These are phyloP conservation scores for Pseudogymnoascus sp. DNA, from an alignment of 2,329 filamentous ascomycete genomes.

Conservation along the genomic window DNA sequence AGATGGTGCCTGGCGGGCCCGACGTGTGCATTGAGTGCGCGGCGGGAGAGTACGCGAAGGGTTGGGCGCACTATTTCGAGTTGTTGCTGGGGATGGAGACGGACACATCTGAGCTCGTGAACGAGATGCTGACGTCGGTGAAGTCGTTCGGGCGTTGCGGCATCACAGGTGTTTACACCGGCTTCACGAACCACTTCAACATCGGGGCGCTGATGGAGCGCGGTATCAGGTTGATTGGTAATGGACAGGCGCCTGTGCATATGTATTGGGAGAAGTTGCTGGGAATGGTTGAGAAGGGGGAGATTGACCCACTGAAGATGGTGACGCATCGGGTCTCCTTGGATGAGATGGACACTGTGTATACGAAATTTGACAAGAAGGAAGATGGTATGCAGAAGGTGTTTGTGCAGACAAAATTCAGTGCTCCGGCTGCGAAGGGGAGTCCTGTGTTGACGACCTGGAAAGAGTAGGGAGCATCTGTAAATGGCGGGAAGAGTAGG, in stretches of 20 bases:
- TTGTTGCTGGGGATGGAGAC: conserved; percentile 50
- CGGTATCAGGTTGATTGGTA: conserved; percentile 54
- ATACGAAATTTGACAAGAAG: conserved; percentile 51
- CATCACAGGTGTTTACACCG: conserved; percentile 42
- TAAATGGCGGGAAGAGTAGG: not conserved
- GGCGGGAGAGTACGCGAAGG: conserved; percentile 53
- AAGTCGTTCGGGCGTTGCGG: conserved; percentile 48
- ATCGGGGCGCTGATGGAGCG: conserved; percentile 58
- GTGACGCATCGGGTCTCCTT: conserved; percentile 68
- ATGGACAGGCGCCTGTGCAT: conserved; percentile 58
- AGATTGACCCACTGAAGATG: conserved; percentile 72
- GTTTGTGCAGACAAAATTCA: conserved; percentile 54
- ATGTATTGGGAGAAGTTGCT: conserved; percentile 78
- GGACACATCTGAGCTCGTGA: conserved; percentile 51
- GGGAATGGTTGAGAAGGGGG: conserved; percentile 53
- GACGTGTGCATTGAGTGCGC: conserved; percentile 66
- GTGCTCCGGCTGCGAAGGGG: conserved; percentile 36
- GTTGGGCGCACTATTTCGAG: conserved; percentile 52
- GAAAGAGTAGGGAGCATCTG: conserved; percentile 12
- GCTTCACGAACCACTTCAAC: conserved; percentile 54
- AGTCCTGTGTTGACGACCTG: conserved; percentile 38
- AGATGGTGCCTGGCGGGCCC: conserved; percentile 63
- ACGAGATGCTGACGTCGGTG: conserved; percentile 46
- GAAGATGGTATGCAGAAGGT: conserved; percentile 76
- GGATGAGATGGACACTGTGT: conserved; percentile 62